These are phyloP conservation scores for Cryphonectria japonica DNA, from an alignment of 2,329 filamentous ascomycete species.

Conservation along the genomic window DNA sequence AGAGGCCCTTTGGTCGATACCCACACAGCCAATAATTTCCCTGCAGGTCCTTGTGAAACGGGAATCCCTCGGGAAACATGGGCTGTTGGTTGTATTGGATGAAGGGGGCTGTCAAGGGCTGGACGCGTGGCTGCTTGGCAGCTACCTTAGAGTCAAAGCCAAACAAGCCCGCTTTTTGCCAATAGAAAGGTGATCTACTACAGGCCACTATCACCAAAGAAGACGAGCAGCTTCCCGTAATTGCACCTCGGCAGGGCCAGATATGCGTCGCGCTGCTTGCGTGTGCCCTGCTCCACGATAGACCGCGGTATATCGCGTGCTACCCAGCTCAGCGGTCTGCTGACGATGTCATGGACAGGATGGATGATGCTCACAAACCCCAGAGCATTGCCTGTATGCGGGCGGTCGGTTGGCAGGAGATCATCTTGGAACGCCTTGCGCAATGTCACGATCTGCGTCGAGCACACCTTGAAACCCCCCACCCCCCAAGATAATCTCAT, in stretches of 20 bases:
- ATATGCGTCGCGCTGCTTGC: slow-evolving; percentile 41
- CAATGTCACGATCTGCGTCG: background rate
- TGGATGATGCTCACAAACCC: background rate
- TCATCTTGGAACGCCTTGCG: background rate
- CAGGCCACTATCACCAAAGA: slow-evolving; percentile 40
- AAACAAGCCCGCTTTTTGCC: slow-evolving; percentile 34
- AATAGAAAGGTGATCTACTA: slow-evolving; percentile 39
- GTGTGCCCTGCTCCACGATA: slow-evolving; percentile 39
- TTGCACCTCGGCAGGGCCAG: slow-evolving; percentile 34
- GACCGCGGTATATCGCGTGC: slow-evolving; percentile 35
- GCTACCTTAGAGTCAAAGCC: slow-evolving; percentile 30
- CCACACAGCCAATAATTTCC: background rate
- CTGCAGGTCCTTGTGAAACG: background rate
- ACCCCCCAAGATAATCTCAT: background rate
- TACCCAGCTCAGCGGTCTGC: slow-evolving; percentile 37
- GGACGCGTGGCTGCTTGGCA: background rate
- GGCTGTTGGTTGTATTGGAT: background rate
- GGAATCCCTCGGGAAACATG: background rate
- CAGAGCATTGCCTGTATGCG: background rate
- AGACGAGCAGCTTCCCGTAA: slow-evolving; percentile 33
- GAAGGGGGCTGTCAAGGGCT: background rate
- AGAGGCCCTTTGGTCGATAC: background rate
- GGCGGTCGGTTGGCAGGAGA: background rate
- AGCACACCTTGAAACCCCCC: background rate
- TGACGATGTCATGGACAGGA: slow-evolving; percentile 32